Evolutionary conservation across 2,329 filamentous ascomycete genomes (phyloP), one percentile per base, ranked within the genome.

Genomic region (Leptographium wingfieldii): DNA sequence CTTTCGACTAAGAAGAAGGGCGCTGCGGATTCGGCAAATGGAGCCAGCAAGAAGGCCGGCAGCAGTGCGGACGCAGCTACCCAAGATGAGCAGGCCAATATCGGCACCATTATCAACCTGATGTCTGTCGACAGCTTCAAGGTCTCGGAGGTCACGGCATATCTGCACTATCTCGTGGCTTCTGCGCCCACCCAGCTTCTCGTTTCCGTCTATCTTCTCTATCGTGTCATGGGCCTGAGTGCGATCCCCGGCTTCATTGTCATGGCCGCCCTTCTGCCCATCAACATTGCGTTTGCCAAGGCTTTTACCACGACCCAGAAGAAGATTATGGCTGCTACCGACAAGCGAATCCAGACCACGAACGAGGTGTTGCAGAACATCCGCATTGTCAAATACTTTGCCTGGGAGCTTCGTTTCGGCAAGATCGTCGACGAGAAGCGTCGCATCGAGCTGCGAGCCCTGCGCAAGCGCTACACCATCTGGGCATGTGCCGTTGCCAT

Each of bases 111-210:
- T 68, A 99, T 99, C 76, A 99, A 97, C 72, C 78, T 99, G 65
- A 99, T 99, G 94, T 95, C 94, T 12, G 95, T 99, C 49, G 95
- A 99, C 76, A 96, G 92, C 55, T 97, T 97, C 83, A 99, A 99
- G 75, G 90, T 99, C 59, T 88, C 90, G 63, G 94, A 99, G 70
- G 86, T 96, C 61, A 94, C 90, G 46, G 88, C 92, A 0, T 99
- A 99, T 70, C 77, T 99, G 38, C 94, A 99, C 73, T 99, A 95
- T 73, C 77, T 99, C n/a, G 88, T 92, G 77, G 92, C 92, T 0
- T 86, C 88, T 63, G 92, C 92, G 1, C 94, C 94, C 0, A 88
- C 94, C 0, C 92, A 97, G 73, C 81, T 99, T 48, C 74, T 88
- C 54, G 82, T 96, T 54, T 89, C 91, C 5, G 79, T 97, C 62